Base-by-base conservation (phyloP, 2,329 filamentous ascomycete genomes). In the Cercospora sp. region DNA sequence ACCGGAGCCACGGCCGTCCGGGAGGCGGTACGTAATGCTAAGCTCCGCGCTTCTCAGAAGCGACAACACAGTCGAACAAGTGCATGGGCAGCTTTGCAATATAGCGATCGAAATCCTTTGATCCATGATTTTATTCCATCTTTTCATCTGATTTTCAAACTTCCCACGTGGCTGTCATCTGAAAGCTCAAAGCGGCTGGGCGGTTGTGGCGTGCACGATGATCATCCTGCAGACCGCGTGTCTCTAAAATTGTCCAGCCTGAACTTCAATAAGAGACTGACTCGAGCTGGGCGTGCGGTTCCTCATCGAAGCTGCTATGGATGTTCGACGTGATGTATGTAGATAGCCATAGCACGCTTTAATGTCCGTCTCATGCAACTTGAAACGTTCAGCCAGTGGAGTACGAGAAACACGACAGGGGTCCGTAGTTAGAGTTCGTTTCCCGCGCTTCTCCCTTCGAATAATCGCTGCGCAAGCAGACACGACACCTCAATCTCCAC, bases 1-100 rank as follows among this genome's bases (percentile, higher is more conserved):
- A 64, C 48, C 53, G 64, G 67, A 69, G 67, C 60, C 67, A 69
- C 67, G 57, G 65, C 60, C 55, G 63, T 60, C 51, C 59, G 67
- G 67, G 67, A 42, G 67, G 67, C 63, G 63, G 59, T 45, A 53
- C 36, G 57, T 48, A 2, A 67, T 69, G 67, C 67, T 65, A 18
- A 69, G 67, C 67, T 69, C 67, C 64, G 45, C 60, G 60, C 60
- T 45, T 31, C 26, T 3, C 12, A n/a, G 18, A 20, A 48, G 60
- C 60, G 39, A 48, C 55, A 33, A 23, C 16, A 36, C 18, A 20
- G 55, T n/a, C 2, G n/a, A 26, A 26, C 20, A 26, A 23, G 48
- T 53, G 48, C 48, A 26, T 28, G 5, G 23, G 6, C 23, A 53
- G 48, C 33, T 39, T 13, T 16, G 5, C 33, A 39, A 13, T 16